Base-by-base conservation (phyloP, 2,329 filamentous ascomycete genomes). In the Claviceps sorghi region DNA sequence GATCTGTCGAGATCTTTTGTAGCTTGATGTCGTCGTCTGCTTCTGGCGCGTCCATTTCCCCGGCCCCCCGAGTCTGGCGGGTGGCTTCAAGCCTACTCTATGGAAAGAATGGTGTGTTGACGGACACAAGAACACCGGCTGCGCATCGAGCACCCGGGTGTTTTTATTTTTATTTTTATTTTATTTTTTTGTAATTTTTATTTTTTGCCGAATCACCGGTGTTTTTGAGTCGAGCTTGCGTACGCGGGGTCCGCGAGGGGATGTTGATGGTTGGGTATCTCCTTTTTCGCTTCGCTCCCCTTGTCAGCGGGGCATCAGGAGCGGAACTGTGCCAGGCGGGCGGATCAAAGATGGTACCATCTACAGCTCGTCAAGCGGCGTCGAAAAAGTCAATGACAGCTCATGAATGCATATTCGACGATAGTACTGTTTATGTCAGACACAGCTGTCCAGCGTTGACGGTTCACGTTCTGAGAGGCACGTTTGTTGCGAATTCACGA, bases 21-120 rank as follows among this genome's bases (percentile, higher is more conserved):
- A 84, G 73, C 63, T 80, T 76, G 52, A 82, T 69, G 58, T 84
- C 82, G 52, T 72, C 64, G 49, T 84, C 82, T 32, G 75, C 71
- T 44, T 83, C 80, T 36, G 73, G 64, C 19, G 72, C 78, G 57
- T 85, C 81, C 80, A 84, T 83, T 5, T 83, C 83, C 9, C 9
- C 30, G 30, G n/a, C 8, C 8, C 26, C 4, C 13, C 26, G 10
- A 4, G 30, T 11, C 41, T 26, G 10, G 19, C 7, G 15, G 10
- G 19, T 7, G 15, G 26, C 43, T n/a, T 7, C 17, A 9, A 46
- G 17, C 29, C 17, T 13, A 5, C 2, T 7, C 6, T 30, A 17
- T 32, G 17, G 2, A 2, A 19, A 32, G 17, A 30, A 32, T 30
- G 13, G 1, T 13, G 30, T 22, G 7, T 10, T n/a, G 7, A 9